Base-by-base conservation (phyloP, 2,329 filamentous ascomycete genomes). In the Podosphaera xanthii region DNA sequence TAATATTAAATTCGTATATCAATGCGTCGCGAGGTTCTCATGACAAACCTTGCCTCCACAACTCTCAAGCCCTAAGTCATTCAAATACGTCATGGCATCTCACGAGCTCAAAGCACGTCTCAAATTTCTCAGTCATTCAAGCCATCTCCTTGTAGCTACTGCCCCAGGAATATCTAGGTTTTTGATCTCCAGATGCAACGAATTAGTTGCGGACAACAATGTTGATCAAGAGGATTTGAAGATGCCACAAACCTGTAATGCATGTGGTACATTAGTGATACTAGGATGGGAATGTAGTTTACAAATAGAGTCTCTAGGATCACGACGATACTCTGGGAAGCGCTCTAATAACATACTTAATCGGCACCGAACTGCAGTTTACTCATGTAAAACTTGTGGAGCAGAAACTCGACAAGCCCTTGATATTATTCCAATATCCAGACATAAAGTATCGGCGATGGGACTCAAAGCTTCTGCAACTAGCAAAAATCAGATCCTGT, bases 221-320 rank as follows among this genome's bases (percentile, higher is more conserved):
- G 62, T 77, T 5, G 63, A 70, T 6, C 68, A 70, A 57, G 69
- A 75, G 8, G 75, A 79, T 22, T 65, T 71, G n/a, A 75, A 80
- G 62, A 72, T 72, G 57, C 75, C 81, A 62, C 76, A 76, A 60
- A 71, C 75, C 33, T 85, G 82, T 68, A 73, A 71, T 56, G 74
- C 75, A 58, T 86, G 82, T 65, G 81, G 82, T 14, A 74, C 77
- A 61, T 79, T 84, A 46, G 74, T 82, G 70, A 71, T 82, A 3
- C 71, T 74, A 1, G 79, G 80, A 14, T 64, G 63, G 64, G 61
- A 62, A 46, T 62, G 62, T 33, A 64, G 55, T 14, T n/a, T 67
- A 12, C 48, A 64, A 49, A 49, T 55, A 14, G 46, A 58, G 31
- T 49, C 56, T 9, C 54, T 6, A 22, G 12, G 56, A 58, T 6